Conservation (phyloP, 306 rosid genomes). For the Casuarina equisetifolia region DNA sequence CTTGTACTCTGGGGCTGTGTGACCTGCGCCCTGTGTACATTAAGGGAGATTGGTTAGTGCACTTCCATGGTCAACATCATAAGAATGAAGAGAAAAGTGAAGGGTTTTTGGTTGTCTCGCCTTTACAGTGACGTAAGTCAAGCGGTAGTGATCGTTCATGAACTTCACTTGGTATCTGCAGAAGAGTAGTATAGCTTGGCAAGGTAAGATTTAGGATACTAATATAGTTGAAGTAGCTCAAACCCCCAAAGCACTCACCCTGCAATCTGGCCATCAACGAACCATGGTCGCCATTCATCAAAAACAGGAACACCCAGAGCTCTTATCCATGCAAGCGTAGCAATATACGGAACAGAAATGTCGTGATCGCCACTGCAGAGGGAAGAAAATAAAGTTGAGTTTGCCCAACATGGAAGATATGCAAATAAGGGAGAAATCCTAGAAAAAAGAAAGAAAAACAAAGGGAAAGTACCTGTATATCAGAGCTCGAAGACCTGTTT, state of each 20-base stretch:
- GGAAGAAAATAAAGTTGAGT: neutral
- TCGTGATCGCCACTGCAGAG: conserved; percentile 38
- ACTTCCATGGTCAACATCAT: neutral
- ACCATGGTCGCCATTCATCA: conserved; percentile 40
- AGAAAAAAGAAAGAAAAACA: too few relatives aligned
- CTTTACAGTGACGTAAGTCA: conserved; percentile 32
- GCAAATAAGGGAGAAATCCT: too few relatives aligned
- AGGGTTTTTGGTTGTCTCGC: neutral
- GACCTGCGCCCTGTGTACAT: conserved; percentile 28
- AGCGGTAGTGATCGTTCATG: conserved; percentile 25
- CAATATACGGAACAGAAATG: conserved; percentile 25
- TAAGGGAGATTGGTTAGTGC: neutral
- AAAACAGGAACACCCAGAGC: conserved; percentile 23
- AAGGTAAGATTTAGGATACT: neutral
- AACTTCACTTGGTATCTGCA: conserved; percentile 33
- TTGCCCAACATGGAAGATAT: neutral
- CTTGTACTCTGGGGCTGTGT: conserved; percentile 38
- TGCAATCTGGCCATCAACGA: conserved; percentile 32
- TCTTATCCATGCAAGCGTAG: conserved; percentile 35
- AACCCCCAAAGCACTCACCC: conserved; percentile 26
- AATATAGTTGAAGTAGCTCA: neutral
- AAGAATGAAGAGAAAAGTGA: neutral
- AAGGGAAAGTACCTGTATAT: conserved; percentile 29
- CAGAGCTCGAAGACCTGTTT: conserved; percentile 31
- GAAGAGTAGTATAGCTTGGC: neutral